Evolutionary conservation across 139 green algal genomes (phyloP), one percentile per base, ranked within the genome.

Genomic region (Tetraselmis chui): DNA sequence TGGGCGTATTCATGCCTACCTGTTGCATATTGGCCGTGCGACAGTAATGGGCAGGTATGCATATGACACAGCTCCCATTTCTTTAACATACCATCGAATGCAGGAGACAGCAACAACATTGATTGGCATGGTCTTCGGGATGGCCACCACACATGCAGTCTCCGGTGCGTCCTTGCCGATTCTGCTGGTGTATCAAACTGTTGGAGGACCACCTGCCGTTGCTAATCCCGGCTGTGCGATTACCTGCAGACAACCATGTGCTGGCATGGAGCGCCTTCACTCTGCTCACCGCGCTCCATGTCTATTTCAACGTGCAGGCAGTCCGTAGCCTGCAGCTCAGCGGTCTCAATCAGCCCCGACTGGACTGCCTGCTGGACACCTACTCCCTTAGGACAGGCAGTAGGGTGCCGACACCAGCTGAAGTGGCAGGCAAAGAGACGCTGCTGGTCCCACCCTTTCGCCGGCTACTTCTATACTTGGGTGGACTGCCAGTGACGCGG

Each of bases 281-380:
- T 11, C n/a, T 82, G 26, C 85, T 94, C 25, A 91, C 90, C 11
- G 78, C 32, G 1, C 32, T 95, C n/a, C 94, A 97, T 77, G 83
- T 97, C 58, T 94, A 85, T 75, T 90, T 91, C 76, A 98, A 98
- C 88, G 83, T 96, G 29, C 76, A 78, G 0, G 94, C 94, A 5
- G 84, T 97, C 88, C 87, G 93, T 28, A 86, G 83, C 77, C 86
- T 98, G 79, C 80, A 89, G 77, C 90, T 98, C 45, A 83, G 79
- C 18, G 89, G 88, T n/a, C 32, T 98, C 75, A 98, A 97, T 76
- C 78, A 82, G 25, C 83, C 92, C 11, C 79, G 94, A 2, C 58
- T 92, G 29, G 80, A 90, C 29, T 32, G 92, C 27, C 82, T 96
- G 80, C 78, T 95, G 59, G 23, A 45, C 45, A 5, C 31, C 32